Evolutionary conservation across 768 basidiomycete species (phyloP).

Genomic region (Gautieria morchelliformis): DNA sequence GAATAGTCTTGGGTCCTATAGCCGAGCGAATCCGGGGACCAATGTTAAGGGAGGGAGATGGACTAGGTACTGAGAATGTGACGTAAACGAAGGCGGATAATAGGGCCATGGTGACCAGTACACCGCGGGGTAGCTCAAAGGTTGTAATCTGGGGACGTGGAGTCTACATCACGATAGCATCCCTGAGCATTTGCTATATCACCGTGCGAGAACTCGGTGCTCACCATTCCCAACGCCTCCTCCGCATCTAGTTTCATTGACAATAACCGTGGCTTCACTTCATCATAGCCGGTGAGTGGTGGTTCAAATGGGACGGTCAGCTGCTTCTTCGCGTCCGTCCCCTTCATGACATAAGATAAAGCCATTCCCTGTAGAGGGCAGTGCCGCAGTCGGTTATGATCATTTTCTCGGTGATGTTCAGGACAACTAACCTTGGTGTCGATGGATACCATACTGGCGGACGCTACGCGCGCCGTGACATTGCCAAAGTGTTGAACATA

Average conservation of each 20-base stretch:
- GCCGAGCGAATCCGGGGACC: constrained; percentile 24
- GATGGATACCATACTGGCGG: constrained; percentile 65
- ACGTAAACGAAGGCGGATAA: constrained; percentile 26
- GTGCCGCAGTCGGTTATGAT: neutral
- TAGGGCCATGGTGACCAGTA: constrained; percentile 18
- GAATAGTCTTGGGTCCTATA: constrained; percentile 22
- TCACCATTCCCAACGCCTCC: constrained; percentile 70
- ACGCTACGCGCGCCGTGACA: constrained; percentile 40
- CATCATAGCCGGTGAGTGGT: constrained; percentile 63
- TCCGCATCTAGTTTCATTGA: constrained; percentile 77
- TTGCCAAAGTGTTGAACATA: constrained; percentile 74
- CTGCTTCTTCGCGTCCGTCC: constrained; percentile 29
- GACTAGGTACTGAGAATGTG: constrained; percentile 15
- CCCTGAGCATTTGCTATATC: neutral
- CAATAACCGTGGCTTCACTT: constrained; percentile 71
- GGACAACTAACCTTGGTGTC: constrained; percentile 44
- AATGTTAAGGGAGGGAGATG: constrained; percentile 19
- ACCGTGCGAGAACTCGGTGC: constrained; percentile 13
- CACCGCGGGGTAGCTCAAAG: constrained; percentile 37
- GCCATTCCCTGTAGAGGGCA: constrained; percentile 48
- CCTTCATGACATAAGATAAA: constrained; percentile 49
- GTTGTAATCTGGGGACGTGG: constrained; percentile 51
- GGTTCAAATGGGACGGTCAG: constrained; percentile 58
- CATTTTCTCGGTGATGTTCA: neutral
- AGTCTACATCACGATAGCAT: constrained; percentile 34